Percentiles rank a stretch among this genome's conserved stretches.
These are phyloP conservation scores for Parietaria judaica DNA, from an alignment of 306 rosid genomes.

Conservation along the genomic window DNA sequence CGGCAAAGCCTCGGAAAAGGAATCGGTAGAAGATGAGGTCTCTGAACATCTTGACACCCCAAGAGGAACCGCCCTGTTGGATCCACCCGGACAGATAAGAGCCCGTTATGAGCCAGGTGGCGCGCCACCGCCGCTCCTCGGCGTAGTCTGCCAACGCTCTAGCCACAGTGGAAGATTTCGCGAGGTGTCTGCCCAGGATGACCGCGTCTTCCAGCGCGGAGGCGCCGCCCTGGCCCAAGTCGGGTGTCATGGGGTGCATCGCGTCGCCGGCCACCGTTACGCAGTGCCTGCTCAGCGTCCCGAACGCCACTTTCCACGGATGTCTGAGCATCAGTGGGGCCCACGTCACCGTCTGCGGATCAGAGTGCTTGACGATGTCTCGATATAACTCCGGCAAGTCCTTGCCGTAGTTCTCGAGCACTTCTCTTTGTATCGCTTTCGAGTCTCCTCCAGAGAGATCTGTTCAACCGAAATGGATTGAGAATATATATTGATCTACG, in stretches of 20 bases:
- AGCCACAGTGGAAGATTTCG: not conserved
- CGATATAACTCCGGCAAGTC: constrained; percentile 7
- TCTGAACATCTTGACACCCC: constrained; percentile 17
- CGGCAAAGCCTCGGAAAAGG: not conserved
- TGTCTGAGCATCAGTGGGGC: constrained; percentile 4
- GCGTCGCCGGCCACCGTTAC: constrained; percentile 21
- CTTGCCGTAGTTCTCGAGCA: constrained; percentile 10
- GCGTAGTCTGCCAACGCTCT: constrained; percentile 4
- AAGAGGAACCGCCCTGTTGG: constrained; percentile 11
- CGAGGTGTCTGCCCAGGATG: constrained; percentile 1
- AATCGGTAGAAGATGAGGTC: constrained; percentile 12
- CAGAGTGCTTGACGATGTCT: constrained; percentile 9
- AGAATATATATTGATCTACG: too few species aligned
- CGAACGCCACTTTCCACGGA: constrained; percentile 17
- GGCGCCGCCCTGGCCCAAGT: constrained; percentile 11
- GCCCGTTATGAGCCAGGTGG: not conserved
- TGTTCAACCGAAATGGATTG: not conserved
- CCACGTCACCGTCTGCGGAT: constrained; percentile 8
- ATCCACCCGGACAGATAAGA: constrained; percentile 20
- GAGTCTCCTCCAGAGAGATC: not conserved
- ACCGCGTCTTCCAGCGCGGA: constrained; percentile 18
- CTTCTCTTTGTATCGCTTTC: constrained; percentile 8
- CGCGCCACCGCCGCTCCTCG: constrained; percentile 27
- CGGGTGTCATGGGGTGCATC: constrained; percentile 27
- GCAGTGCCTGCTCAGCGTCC: constrained; percentile 5